Evolutionary conservation across 257 asterid species (phyloP).

Genomic region (Striga asiatica): DNA sequence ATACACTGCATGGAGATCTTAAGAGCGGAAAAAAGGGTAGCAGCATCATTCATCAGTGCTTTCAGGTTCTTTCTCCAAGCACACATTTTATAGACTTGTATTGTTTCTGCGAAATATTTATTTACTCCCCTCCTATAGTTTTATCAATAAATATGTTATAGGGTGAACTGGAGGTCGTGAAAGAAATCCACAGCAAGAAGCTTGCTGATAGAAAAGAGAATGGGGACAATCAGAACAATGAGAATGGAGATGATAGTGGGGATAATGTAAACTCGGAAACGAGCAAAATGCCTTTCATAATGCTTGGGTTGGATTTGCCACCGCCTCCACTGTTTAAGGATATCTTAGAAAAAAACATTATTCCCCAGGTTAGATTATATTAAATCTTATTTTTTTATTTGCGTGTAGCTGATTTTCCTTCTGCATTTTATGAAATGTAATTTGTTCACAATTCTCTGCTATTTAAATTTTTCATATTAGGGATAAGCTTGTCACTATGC

Average conservation of each 20-base stretch:
- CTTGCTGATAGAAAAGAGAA: constrained; percentile 31
- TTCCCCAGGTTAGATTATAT: constrained; percentile 65
- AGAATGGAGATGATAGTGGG: constrained; percentile 34
- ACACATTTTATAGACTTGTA: not conserved
- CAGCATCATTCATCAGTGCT: constrained; percentile 85
- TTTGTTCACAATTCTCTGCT: too few species aligned
- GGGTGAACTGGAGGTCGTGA: constrained; percentile 97
- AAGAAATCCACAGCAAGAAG: constrained; percentile 41
- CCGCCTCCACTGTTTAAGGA: constrained; percentile 95
- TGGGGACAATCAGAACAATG: constrained; percentile 22
- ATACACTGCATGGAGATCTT: constrained; percentile 69
- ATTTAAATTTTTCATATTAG: too few species aligned
- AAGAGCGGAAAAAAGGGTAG: constrained; percentile 51
- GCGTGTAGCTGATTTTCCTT: constrained; percentile 7
- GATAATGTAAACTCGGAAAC: constrained; percentile 33
- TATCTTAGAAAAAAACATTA: constrained; percentile 91
- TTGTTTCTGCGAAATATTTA: not conserved
- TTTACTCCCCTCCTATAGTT: not conserved
- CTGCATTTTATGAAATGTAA: not conserved
- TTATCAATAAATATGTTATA: constrained; percentile 17
- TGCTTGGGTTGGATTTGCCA: constrained; percentile 97
- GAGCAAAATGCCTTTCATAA: constrained; percentile 75
- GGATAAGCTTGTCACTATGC: not conserved
- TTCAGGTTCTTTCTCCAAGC: constrained; percentile 49
- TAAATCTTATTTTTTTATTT: not conserved